These are phyloP conservation scores for Tolypocladium tundrense DNA, from an alignment of 2,329 filamentous ascomycete genomes.

Conservation along the genomic window DNA sequence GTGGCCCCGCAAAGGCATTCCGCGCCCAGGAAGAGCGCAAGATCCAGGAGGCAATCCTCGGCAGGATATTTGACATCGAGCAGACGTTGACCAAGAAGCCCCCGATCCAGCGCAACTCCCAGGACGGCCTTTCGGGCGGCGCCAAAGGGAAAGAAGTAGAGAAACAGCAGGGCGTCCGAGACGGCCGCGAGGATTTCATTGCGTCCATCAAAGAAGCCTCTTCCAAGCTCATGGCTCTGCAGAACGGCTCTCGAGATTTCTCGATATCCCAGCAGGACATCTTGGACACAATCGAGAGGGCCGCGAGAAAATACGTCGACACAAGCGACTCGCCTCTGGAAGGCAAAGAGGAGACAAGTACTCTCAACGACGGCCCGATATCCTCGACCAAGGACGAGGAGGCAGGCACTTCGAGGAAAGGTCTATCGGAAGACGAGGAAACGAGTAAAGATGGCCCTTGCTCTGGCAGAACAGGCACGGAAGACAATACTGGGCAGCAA, in stretches of 20 bases:
- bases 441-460: neutral
- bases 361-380: neutral
- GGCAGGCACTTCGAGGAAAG: neutral
- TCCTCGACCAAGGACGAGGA: neutral
- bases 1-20: slow-evolving; percentile 32
- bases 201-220: slow-evolving; percentile 29
- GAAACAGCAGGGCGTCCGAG: slow-evolving; percentile 4
- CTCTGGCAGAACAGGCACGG: neutral
- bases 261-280: slow-evolving; percentile 32
- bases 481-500: neutral
- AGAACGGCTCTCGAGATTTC: slow-evolving; percentile 25
- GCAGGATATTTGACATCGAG: slow-evolving; percentile 42
- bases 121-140: slow-evolving; percentile 6
- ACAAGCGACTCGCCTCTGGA: slow-evolving; percentile 17
- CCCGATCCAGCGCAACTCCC: slow-evolving; percentile 14
- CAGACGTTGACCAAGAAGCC: slow-evolving; percentile 25
- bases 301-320: slow-evolving; percentile 39
- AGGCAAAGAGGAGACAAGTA: neutral
- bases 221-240: slow-evolving; percentile 29
- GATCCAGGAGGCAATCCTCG: slow-evolving; percentile 42
- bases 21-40: slow-evolving; percentile 43
- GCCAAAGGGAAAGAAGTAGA: slow-evolving; percentile 12
- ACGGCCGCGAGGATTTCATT: slow-evolving; percentile 19
- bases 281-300: slow-evolving; percentile 38
- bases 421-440: neutral